Base-by-base conservation (phyloP, 2,329 filamentous ascomycete genomes). In the Colletotrichum sp. region DNA sequence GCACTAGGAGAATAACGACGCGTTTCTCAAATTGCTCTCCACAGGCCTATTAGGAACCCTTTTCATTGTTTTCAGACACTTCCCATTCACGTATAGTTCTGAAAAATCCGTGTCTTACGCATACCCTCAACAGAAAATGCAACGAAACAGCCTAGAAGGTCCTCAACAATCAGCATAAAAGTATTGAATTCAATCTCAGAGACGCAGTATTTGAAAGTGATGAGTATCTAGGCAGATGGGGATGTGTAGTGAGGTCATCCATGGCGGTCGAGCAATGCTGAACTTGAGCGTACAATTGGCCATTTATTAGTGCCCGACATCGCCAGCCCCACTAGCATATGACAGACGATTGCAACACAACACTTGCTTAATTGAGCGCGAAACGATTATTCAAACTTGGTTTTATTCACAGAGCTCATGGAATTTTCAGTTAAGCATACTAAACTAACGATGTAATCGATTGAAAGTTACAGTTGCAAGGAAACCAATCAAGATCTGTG, bases 11-110 rank as follows among this genome's bases (percentile, higher is more conserved):
- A 9, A 3, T 15, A 18, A 39, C 36, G 36, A 0, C 34, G 1
- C 1, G 7, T 1, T 36, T 3, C 34, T 36, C 6, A 16, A 36
- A 1, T 36, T 2, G 0, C 34, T 7, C 15, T 36, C 4, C 0
- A 16, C 16, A 4, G 18, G 16, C 18, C 36, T 39, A 16, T 15
- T 39, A 18, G 8, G 7, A 15, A 18, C 8, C 36, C 15, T 8
- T 8, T 5, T 28, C 28, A 5, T 8, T 28, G 28, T 5, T 8
- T 28, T 8, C 5, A 28, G 28, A 28, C 7, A 28, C 28, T 28
- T 28, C 5, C 28, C 7, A 28, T 5, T 28, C 28, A 28, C 28
- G 28, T 28, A 28, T 28, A 8, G 28, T 8, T 28, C 7, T 8
- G 28, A 28, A 5, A 8, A 28, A 28, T 28, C 28, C 28, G 7